Evolutionary conservation across 768 basidiomycete species (phyloP), one percentile per base, ranked within the genome.

Genomic region (Sistotremastrum niveocremeum): DNA sequence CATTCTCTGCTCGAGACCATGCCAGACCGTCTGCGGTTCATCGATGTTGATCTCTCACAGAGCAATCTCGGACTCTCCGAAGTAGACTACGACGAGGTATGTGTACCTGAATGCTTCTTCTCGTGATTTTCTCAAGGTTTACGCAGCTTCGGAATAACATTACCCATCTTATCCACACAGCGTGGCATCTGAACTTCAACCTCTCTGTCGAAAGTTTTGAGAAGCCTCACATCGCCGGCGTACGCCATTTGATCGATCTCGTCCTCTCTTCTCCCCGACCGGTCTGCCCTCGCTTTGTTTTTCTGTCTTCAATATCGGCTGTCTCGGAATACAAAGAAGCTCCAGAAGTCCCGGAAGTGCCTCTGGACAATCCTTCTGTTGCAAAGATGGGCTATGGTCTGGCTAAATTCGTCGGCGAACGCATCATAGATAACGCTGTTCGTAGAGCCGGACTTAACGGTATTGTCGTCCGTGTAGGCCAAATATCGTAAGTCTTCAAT

Each of bases 101-200:
- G 45, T 20, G 20, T 20, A 20, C 20, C 20, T 20, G 20, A 20
- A 20, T 20, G 20, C 20, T 20, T 20, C 20, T 20, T 20, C 20
- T 20, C 20, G 20, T 20, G 20, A 20, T 20, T 20, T 20, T 20
- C 20, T 20, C 20, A 20, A 20, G 20, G 20, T 20, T 20, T 20
- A 20, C 2, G 20, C 20, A 20, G 20, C 20, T 49, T 29, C 35
- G 47, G 11, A 33, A 28, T 11, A 20, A 34, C 5, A 35, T 44
- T 20, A 51, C 50, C 30, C 50, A 41, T 39, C 37, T 51, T 29
- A 44, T 51, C 29, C 50, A 51, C 42, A 42, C 37, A 11, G 45
- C 52, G 3, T 52, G 52, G 52, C 32, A 34, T 7, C 40, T 52
- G 29, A 51, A 52, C 33, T 52, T 53, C 41, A 51, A 51, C 44